Evolutionary conservation across 2,329 filamentous ascomycete genomes (phyloP), one percentile per base, ranked within the genome.

Genomic region (Pseudocercospora eumusae): DNA sequence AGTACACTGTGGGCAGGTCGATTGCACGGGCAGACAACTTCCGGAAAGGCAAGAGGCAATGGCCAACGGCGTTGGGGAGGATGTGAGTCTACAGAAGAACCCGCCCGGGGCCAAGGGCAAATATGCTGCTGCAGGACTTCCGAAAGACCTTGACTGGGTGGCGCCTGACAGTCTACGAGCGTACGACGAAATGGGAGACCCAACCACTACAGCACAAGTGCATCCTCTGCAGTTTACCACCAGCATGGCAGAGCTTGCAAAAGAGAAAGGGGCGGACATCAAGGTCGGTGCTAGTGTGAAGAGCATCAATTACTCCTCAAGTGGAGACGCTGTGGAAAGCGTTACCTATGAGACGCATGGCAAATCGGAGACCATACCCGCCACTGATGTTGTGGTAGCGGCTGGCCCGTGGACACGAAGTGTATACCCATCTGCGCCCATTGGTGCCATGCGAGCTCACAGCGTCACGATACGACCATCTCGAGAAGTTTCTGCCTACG

Each of bases 141-240:
- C 95, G 0, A 72, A 82, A 13, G 91, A 96, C 66, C 80, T 98
- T 11, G 89, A 96, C 75, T 99, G 93, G 92, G 82, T 98, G 45
- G 85, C 90, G 57, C 78, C 83, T 1, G 85, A 88, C 4, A 79
- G 87, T 1, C 78, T 96, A 21, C 79, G 80, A 57, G 81, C 82
- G 20, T 98, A 96, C 77, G 86, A 91, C 33, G 86, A 89, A 73
- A 97, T 98, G 92, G 92, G 91, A 1, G 88, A 86, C 2, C 85
- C 87, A 0, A 84, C 83, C 1, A 90, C 92, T 64, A 98, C 95
- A 1, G 91, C 95, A 0, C 95, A 99, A 77, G 93, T 98, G 2
- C 93, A 99, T 71, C 95, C 95, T 0, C 90, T 88, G 64, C 87
- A 92, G 49, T 98, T 99, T 73, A 98, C 95, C 0, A 93, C 86